A percentile compares a stretch with the other conserved stretches of the same genome.
phyloP scores from a whole-genome alignment of 768 basidiomycete genomes.

The Austroboletus festivus region DNA sequence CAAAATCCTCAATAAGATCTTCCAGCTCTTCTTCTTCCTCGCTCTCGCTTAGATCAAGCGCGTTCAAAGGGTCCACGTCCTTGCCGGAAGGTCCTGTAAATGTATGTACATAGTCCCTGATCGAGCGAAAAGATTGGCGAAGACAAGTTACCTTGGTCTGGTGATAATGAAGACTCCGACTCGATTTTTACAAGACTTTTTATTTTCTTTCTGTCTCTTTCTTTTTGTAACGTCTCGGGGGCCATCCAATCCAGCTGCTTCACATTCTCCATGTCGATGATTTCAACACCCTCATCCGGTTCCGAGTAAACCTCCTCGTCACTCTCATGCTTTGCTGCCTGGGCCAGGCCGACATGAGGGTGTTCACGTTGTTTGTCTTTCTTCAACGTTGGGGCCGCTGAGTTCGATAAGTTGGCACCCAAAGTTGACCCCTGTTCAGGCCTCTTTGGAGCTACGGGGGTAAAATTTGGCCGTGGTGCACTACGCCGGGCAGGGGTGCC shows the following conservation, averaged over 20 bases:
- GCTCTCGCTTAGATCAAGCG: slow-evolving; percentile 68
- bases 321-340: slow-evolving; percentile 35
- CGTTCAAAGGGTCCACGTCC: slow-evolving; percentile 48
- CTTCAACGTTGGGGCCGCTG: slow-evolving; percentile 49
- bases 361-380: slow-evolving; percentile 38
- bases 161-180: slow-evolving; percentile 36
- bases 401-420: slow-evolving; percentile 49
- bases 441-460: slow-evolving; percentile 45
- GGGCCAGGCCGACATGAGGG: slow-evolving; percentile 19
- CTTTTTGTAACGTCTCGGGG: slow-evolving; percentile 65
- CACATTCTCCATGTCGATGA: slow-evolving; percentile 79
- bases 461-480: slow-evolving; percentile 54
- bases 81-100: slow-evolving; percentile 6
- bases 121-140: background rate
- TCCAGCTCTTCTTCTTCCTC: slow-evolving; percentile 82
- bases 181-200: slow-evolving; percentile 37
- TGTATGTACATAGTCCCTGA: background rate
- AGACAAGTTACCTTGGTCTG: slow-evolving; percentile 32
- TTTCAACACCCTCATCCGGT: slow-evolving; percentile 84
- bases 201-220: slow-evolving; percentile 38
- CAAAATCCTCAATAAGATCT: slow-evolving; percentile 71
- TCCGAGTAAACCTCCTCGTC: slow-evolving; percentile 79
- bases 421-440: slow-evolving; percentile 35
- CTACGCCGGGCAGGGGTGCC: slow-evolving; percentile 51
- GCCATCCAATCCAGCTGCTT: slow-evolving; percentile 86